Evolutionary conservation across 2,329 filamentous ascomycete genomes (phyloP), one percentile per base, ranked within the genome.

Genomic region (Talaromyces verruculosus): DNA sequence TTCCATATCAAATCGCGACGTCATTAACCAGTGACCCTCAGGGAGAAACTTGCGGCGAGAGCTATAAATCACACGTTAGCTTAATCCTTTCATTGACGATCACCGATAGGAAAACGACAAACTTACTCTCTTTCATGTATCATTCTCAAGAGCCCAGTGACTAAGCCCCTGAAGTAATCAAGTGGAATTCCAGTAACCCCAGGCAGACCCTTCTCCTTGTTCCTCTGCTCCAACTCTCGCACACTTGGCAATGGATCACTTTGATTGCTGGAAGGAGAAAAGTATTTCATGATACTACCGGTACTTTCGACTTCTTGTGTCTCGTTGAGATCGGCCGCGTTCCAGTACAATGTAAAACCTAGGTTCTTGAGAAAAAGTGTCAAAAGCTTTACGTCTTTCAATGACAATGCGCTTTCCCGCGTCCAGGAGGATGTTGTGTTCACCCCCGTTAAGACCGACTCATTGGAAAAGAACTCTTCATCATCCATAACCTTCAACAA

Each of bases 11-110:
- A 98, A 91, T 22, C 84, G 83, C 67, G 88, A 89, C 0, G 91
- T 95, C 93, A 98, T 98, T 41, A 98, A 83, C 95, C 95, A 99
- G 76, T 97, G 93, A 59, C 88, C 86, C n/a, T 84, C 80, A 1
- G 92, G 90, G 25, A 98, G 80, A 74, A 98, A 98, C 35, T 86
- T 88, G 25, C 93, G 88, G 67, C 95, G 85, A 7, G 95, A 99
- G 77, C 80, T 82, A 65, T 39, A 59, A 33, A 60, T 35, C 33
- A 57, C 53, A 25, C 7, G 11, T 57, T 39, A 57, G n/a, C 47
- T 57, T 25, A 25, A 15, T 25, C 13, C n/a, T 22, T 4, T 5
- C 19, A 37, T 35, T 30, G 28, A 53, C 49, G 15, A n/a, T 8
- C 25, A 53, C n/a, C 25, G 11, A 53, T 49, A 33, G 19, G 19